Percentiles rank a stretch among this genome's conserved stretches.
phyloP scores from a whole-genome alignment of 2,329 filamentous ascomycete genomes.

The Colletotrichum sublineola region DNA sequence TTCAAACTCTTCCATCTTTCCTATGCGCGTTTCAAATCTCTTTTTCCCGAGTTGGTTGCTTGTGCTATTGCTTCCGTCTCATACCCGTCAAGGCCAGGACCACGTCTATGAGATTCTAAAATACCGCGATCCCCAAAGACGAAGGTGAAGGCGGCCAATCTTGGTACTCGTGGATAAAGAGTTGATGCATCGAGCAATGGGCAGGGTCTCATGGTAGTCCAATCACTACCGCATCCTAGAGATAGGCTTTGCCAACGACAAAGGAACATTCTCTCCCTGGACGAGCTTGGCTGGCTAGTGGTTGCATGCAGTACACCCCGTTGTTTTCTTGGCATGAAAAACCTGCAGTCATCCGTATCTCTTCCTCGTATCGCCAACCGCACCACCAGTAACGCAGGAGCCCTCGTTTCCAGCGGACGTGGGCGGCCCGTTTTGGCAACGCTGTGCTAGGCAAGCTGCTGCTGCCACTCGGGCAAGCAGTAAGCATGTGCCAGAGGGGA shows the following conservation, averaged over 20 bases:
- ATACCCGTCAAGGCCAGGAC: conserved; percentile 6
- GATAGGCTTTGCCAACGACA: background rate
- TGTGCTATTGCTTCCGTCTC: background rate
- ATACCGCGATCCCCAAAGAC: background rate
- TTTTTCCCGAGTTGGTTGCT: background rate
- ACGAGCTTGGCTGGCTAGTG: background rate
- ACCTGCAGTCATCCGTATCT: conserved; percentile 2
- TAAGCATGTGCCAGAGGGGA: background rate
- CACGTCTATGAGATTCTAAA: conserved; percentile 10
- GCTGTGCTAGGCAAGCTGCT: conserved; percentile 18
- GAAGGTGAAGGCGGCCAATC: background rate
- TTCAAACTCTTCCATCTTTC: background rate
- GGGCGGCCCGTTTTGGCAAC: conserved; percentile 32
- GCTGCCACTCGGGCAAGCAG: conserved; percentile 9
- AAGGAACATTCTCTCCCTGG: background rate
- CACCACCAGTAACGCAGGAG: conserved; percentile 1
- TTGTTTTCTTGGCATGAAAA: conserved; percentile 25
- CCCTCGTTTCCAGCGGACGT: conserved; percentile 7
- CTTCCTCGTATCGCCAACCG: conserved; percentile 20
- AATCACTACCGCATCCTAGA: background rate
- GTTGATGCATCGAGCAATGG: background rate
- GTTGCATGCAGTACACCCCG: background rate
- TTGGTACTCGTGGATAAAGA: background rate
- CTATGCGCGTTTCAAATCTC: no score
- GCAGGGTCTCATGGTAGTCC: background rate